phyloP scores from a whole-genome alignment of 2,329 filamentous ascomycete genomes.

The Botrytis byssoidea region DNA sequence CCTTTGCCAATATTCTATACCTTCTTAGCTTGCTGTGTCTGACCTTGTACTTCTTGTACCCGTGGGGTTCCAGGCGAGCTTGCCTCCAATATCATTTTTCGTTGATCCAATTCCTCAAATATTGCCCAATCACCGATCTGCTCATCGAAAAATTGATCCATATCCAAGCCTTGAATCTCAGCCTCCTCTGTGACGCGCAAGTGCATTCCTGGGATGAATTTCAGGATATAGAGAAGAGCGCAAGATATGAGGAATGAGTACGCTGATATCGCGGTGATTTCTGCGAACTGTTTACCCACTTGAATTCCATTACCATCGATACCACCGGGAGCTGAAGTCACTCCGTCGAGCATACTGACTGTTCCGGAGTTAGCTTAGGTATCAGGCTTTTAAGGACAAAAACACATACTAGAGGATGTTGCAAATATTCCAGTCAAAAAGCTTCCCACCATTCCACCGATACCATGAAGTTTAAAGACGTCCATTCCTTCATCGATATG shows the following conservation, averaged over 20 bases:
- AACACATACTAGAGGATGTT: constrained; percentile 37
- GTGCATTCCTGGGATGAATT: constrained; percentile 57
- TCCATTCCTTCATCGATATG: constrained; percentile 58
- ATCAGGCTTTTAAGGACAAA: not conserved
- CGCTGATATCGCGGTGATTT: constrained; percentile 52
- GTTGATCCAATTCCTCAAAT: constrained; percentile 33
- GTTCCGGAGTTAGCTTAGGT: constrained; percentile 24
- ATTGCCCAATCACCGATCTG: constrained; percentile 42
- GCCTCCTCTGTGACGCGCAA: constrained; percentile 55
- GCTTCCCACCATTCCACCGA: constrained; percentile 58
- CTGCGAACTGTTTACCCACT: constrained; percentile 56
- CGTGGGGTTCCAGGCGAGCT: constrained; percentile 27
- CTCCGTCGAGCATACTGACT: constrained; percentile 53
- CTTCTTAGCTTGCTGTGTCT: not conserved
- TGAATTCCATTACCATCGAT: constrained; percentile 54
- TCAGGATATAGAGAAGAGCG: constrained; percentile 53
- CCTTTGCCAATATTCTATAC: not conserved
- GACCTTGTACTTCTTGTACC: constrained; percentile 19
- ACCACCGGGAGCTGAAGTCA: constrained; percentile 44
- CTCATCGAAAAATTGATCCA: constrained; percentile 49
- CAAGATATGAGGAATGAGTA: constrained; percentile 56
- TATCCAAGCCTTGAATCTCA: constrained; percentile 53
- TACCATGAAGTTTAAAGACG: constrained; percentile 58
- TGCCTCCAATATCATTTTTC: constrained; percentile 24
- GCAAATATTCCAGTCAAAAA: constrained; percentile 59